These are phyloP conservation scores for Aspergillus cristatus DNA, from an alignment of 495 filamentous ascomycete genomes.

Conservation along the genomic window DNA sequence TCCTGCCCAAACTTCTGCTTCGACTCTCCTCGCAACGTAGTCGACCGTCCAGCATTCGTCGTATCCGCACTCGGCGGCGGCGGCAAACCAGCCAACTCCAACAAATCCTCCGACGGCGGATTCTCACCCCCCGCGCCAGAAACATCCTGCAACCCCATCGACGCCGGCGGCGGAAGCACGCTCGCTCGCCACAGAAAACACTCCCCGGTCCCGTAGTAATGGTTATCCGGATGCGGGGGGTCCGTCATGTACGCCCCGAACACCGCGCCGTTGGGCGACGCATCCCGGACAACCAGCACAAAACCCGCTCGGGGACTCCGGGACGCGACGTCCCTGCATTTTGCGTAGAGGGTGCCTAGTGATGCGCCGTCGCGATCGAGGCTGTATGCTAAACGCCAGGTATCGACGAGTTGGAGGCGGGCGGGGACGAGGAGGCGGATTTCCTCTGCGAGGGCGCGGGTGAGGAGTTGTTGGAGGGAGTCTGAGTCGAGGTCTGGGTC, in stretches of 20 bases:
- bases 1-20: not conserved
- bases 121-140: conserved; percentile 5
- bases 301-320: conserved; percentile 69
- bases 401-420: conserved; percentile 74
- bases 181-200: conserved; percentile 95
- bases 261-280: conserved; percentile 44
- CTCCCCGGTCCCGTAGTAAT: conserved; percentile 93
- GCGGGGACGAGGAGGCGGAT: conserved; percentile 83
- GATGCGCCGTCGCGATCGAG: conserved; percentile 90
- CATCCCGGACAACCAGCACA: conserved; percentile 76
- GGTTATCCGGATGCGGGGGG: conserved; percentile 62
- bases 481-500: conserved; percentile 9
- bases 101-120: conserved; percentile 25
- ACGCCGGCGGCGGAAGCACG: conserved; percentile 36
- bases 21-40: conserved; percentile 45
- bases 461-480: conserved; percentile 47
- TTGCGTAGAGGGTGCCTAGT: conserved; percentile 76
- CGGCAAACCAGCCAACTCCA: conserved; percentile 41
- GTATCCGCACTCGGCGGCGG: conserved; percentile 71
- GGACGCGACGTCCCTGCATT: conserved; percentile 49
- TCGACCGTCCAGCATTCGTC: conserved; percentile 58
- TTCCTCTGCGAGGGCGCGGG: conserved; percentile 75
- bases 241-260: conserved; percentile 96
- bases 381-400: conserved; percentile 80
- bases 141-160: too few relatives aligned